Evolutionary conservation across 306 rosid genomes (phyloP).

Genomic region (Potentilla sterilis): DNA sequence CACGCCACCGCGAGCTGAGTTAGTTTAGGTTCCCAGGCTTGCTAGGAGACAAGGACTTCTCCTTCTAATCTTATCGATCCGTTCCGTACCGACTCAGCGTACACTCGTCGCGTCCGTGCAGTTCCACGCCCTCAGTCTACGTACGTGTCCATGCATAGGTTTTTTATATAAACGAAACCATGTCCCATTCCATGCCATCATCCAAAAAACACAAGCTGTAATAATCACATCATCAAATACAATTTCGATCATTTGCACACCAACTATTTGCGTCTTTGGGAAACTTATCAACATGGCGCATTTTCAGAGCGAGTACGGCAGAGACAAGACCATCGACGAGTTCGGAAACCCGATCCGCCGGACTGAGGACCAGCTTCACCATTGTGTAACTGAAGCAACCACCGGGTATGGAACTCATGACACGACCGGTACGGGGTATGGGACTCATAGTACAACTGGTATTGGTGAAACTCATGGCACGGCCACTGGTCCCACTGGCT

Average conservation of each 20-base stretch:
- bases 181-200: not conserved
- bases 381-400: not conserved
- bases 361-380: not conserved
- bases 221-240: not conserved
- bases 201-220: not conserved
- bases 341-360: not conserved
- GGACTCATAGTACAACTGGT: not conserved
- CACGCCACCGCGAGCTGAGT: conserved; percentile 44
- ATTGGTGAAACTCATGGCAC: not conserved
- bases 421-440: not conserved
- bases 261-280: not conserved
- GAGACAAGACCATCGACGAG: not conserved
- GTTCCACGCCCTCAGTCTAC: not conserved
- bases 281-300: not conserved
- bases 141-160: not conserved
- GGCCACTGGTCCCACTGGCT: not conserved
- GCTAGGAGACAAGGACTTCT: not conserved
- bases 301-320: not conserved
- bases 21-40: not conserved
- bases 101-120: not conserved
- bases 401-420: not conserved
- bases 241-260: not conserved
- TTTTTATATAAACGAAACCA: not conserved
- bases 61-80: not conserved
- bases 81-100: not conserved